Base-by-base conservation (phyloP, 495 filamentous ascomycete genomes). In the Cercophora newfieldiana region DNA sequence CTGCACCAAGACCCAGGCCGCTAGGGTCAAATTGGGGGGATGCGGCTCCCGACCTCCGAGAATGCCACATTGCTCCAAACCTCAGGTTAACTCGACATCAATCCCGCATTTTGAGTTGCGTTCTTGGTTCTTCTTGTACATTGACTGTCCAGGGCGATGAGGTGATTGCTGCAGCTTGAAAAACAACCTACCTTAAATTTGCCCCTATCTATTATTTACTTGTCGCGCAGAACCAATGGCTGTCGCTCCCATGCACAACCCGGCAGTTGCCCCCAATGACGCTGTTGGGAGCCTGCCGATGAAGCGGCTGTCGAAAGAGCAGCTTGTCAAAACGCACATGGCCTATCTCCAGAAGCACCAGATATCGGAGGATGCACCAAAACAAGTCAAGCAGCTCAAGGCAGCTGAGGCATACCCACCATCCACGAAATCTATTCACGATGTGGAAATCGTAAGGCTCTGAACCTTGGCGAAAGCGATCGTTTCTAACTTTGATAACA, bases 381-480 rank as follows among this genome's bases (percentile, higher is more conserved):
- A 74, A 30, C 69, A 72, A 3, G 76, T 78, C 29, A 78, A 77
- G 70, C 74, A 78, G 63, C 76, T 73, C 7, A 64, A 70, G 61
- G 14, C 75, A 59, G 7, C 60, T 1, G 68, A 73, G 31, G 74
- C 74, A 0, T 78, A 78, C 28, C 71, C 73, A 31, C 70, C 76
- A 3, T 78, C 73, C 2, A 72, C 69, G 4, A 70, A 72, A 59
- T 74, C 74, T 0, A 75, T 78, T 48, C 56, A 67, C 51, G 74
- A 78, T 31, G 58, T 78, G 1, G 74, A 78, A 7, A 70, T 75
- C 47, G 76, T 77, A 57, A 25, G 60, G 49, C 21, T 14, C 33
- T 30, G 2, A 51, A n/a, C 18, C n/a, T 25, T 31, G 3, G n/a
- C 31, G 2, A 4, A 7, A 3, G 14, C 19, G 25, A 3, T n/a